Base-by-base conservation (phyloP, 306 rosid species). In the Lathyrus sativus region DNA sequence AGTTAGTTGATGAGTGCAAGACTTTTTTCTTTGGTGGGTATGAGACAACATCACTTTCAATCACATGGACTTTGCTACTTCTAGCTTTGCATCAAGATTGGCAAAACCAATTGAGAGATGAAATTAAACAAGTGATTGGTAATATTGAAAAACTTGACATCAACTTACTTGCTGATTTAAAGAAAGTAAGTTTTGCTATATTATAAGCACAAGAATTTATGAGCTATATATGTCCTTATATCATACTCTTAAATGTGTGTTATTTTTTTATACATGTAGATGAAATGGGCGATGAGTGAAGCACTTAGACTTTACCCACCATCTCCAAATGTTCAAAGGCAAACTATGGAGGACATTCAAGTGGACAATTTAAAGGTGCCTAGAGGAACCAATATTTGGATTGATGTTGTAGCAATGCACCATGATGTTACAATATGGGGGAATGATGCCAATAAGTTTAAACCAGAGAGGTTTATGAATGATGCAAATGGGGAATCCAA, bases 231-330 rank as follows among this genome's bases (percentile, higher is more conserved):
- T 19, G 22, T 19, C 22, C 22, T 19, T 19, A 19, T 19, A 19
- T 19, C 22, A 19, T 19, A 19, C 1, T 19, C 22, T 19, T 19
- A n/a, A n/a, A 19, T 19, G 22, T 19, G 22, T 19, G 22, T 19
- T 0, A 19, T 1, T 19, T 19, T 19, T 19, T 19, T 4, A 33
- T 9, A 2, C 11, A n/a, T 85, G 80, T 81, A 92, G 98, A 89
- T 92, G 96, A 95, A 88, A 65, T 92, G 95, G 88, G 96, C 89
- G 75, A 79, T 86, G 90, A 92, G 83, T 65, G 96, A 92, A 76
- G 90, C 76, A 24, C 72, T 92, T 18, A 82, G 98, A 19, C 83
- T 92, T 2, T 92, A 92, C 65, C 95, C 98, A 26, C 70, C 98
- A 5, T 85, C 98, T 17, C 98, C 98, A 53, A 92, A 92, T 74